Conservation (phyloP, 2,329 filamentous ascomycete species). For the Lasiodiplodia hormozganensis region DNA sequence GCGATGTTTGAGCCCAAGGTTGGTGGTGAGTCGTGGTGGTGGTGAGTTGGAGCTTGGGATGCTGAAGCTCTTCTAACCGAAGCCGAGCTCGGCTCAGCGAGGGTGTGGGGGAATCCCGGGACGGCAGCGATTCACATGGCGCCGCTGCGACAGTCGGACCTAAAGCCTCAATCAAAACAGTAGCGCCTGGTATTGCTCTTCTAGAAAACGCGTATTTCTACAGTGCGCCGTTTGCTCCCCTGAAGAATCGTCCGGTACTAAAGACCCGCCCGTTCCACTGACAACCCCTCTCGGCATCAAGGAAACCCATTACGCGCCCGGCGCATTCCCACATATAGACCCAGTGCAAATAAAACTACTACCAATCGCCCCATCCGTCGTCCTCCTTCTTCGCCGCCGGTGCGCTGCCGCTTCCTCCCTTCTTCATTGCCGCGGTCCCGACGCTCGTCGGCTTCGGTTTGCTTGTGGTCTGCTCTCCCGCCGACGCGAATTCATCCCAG, state of each 20-base stretch:
- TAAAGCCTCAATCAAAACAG: not conserved
- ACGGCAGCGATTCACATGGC: constrained; percentile 16
- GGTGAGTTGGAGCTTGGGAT: constrained; percentile 15
- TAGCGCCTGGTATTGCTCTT: not conserved
- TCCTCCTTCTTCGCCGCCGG: constrained; percentile 57
- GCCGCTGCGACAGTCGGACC: constrained; percentile 12
- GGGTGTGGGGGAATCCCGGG: constrained; percentile 20
- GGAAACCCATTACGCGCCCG: not conserved
- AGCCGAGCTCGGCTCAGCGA: constrained; percentile 26
- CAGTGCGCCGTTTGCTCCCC: not conserved
- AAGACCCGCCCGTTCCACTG: constrained; percentile 1
- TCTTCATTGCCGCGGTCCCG: constrained; percentile 71
- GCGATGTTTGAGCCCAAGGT: not conserved
- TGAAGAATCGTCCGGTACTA: not conserved
- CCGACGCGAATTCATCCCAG: constrained; percentile 56
- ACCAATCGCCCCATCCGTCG: constrained; percentile 65
- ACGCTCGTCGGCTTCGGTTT: constrained; percentile 57
- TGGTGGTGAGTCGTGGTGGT: not conserved
- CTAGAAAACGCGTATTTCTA: not conserved
- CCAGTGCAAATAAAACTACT: constrained; percentile 24
- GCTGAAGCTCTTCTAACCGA: constrained; percentile 28
- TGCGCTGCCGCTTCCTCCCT: constrained; percentile 41
- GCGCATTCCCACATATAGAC: constrained; percentile 5
- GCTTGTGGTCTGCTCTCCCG: constrained; percentile 41
- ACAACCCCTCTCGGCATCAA: not conserved